phyloP scores from a whole-genome alignment of 805 yeast species.

The Candida morakotiae region DNA sequence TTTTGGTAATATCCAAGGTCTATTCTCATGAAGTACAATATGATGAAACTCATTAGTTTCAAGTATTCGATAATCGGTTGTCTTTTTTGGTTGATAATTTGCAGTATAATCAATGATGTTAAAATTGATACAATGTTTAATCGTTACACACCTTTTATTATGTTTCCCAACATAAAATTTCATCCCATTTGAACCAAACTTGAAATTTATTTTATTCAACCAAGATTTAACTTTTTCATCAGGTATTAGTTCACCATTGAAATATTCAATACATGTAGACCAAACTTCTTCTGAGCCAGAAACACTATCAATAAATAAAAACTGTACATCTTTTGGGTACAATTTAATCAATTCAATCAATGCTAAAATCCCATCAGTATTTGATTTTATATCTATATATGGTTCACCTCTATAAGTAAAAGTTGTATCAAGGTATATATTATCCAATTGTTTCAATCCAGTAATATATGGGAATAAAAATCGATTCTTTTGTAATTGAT shows the following conservation, averaged over 20 bases:
- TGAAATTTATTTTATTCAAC: neutral
- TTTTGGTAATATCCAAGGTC: constrained; percentile 26
- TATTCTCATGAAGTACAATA: constrained; percentile 18
- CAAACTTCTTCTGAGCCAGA: constrained; percentile 56
- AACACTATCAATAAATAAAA: constrained; percentile 36
- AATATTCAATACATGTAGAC: constrained; percentile 28
- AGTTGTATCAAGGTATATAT: constrained; percentile 55
- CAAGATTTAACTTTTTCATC: constrained; percentile 8
- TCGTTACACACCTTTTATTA: constrained; percentile 13
- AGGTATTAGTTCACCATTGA: constrained; percentile 14
- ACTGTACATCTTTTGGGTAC: constrained; percentile 41
- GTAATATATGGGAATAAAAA: constrained; percentile 37
- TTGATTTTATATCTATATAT: constrained; percentile 39
- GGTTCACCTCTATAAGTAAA: constrained; percentile 49
- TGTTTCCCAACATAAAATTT: constrained; percentile 4
- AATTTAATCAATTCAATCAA: constrained; percentile 27
- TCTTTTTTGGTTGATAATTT: constrained; percentile 20
- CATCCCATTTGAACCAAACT: neutral
- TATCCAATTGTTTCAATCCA: constrained; percentile 33
- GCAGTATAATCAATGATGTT: constrained; percentile 31
- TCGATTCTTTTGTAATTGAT: constrained; percentile 30
- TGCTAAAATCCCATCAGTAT: constrained; percentile 36
- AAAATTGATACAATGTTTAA: constrained; percentile 36
- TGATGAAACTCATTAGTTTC: constrained; percentile 17
- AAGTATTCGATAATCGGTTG: constrained; percentile 13